phyloP scores from a whole-genome alignment of 176 grass and related monocot species.

The Oryza coarctata region DNA sequence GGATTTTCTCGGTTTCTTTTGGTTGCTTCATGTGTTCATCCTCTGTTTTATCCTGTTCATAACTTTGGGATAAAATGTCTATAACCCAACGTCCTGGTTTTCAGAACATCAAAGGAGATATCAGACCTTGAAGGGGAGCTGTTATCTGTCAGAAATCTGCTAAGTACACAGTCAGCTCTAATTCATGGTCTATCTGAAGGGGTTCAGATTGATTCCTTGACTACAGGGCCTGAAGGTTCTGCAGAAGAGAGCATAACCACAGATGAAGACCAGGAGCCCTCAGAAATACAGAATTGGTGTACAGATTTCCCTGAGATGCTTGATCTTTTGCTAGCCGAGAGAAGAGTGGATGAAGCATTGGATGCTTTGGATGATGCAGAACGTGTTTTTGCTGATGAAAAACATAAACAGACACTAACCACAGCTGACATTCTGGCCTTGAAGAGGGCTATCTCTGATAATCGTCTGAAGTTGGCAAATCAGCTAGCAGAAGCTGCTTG shows the following conservation, averaged over 20 bases:
- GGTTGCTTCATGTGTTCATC: not conserved
- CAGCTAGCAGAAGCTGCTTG: conserved; percentile 90
- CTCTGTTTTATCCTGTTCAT: not conserved
- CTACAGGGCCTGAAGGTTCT: conserved; percentile 42
- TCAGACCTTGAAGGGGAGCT: conserved; percentile 93
- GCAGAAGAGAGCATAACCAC: conserved; percentile 39
- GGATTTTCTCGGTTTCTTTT: not conserved
- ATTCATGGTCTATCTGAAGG: conserved; percentile 82
- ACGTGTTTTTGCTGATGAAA: conserved; percentile 50
- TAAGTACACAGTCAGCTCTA: conserved; percentile 67
- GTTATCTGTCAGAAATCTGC: conserved; percentile 70
- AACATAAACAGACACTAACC: conserved; percentile 48
- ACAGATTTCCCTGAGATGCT: conserved; percentile 77
- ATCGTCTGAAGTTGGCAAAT: conserved; percentile 74
- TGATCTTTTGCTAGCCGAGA: conserved; percentile 78
- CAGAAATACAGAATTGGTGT: conserved; percentile 72
- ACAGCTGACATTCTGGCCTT: conserved; percentile 53
- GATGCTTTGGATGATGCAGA: conserved; percentile 89
- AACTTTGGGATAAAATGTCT: conserved; percentile 22
- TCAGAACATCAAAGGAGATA: conserved; percentile 96
- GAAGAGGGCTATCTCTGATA: conserved; percentile 56
- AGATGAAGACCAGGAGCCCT: conserved; percentile 68
- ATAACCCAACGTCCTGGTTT: conserved; percentile 28
- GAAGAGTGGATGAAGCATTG: conserved; percentile 85
- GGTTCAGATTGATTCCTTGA: conserved; percentile 69